Base-by-base conservation (phyloP, 2,329 filamentous ascomycete genomes). In the Dactylonectria estremocensis region DNA sequence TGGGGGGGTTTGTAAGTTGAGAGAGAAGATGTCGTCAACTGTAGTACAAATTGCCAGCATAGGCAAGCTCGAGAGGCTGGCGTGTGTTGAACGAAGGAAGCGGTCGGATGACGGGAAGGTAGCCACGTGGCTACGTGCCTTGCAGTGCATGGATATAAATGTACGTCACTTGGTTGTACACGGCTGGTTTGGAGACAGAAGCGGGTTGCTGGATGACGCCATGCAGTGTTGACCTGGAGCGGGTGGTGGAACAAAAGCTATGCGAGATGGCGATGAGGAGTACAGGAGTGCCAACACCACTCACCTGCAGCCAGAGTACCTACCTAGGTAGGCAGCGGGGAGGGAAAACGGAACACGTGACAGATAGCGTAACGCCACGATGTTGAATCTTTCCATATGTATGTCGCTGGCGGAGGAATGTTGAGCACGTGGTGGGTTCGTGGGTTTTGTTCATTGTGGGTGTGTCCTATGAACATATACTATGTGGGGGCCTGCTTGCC, bases 161-260 rank as follows among this genome's bases (percentile, higher is more conserved):
- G 37, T 28, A 50, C 60, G 46, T 56, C 43, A 53, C 24, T 28
- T 18, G 7, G 50, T 53, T 35, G 50, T 11, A 53, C 50, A 28
- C 50, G 50, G 50, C 50, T 53, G 18, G 10, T n/a, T 43, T 5
- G 40, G 16, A 35, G 45, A 22, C 22, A 46, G 40, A 24, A 7
- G 28, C 33, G 40, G 40, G 5, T 50, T 35, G 33, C 59, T 35
- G 50, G 50, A 62, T 62, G 60, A 62, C 60, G 60, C 43, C 43
- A 55, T 61, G 40, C 35, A 37, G 37, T 31, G 24, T 35, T 52
- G 49, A 61, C 58, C 31, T 54, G 58, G 40, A 37, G 37, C 18
- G 35, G 60, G 35, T 62, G 20, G 60, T 62, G 60, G 40, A 54
- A 62, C 60, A 48, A 46, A 46, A 31, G 60, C 28, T 18, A 40